Evolutionary conservation across 2,329 filamentous ascomycete genomes (phyloP), one percentile per base, ranked within the genome.

Genomic region (Monosporascus sp.): DNA sequence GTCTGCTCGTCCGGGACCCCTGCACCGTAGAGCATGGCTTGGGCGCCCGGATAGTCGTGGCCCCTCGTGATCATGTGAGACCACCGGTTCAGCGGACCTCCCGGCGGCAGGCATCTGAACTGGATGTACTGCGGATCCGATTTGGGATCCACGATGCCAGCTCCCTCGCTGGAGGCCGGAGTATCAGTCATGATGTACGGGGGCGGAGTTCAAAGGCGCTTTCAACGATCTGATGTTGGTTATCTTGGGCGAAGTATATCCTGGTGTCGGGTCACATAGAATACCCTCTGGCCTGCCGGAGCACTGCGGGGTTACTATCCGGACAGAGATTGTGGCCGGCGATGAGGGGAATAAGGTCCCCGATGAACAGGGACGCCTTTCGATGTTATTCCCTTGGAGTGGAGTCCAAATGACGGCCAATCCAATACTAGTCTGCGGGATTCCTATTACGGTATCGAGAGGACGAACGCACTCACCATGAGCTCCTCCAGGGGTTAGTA

Each of bases 11-110:
- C 83, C 1, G 91, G 89, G 37, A 97, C 88, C 24, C 93, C 93
- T 8, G 93, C 91, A 15, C 89, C 92, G 72, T 96, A 97, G 22
- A 97, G 81, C 93, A 97, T 97, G 43, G 93, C 91, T 81, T 96
- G 90, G 47, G 93, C 91, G 28, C 90, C 93, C 1, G 93, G 92
- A 64, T 89, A 96, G 71, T 96, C 91, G 85, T 96, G 90, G 52
- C 81, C 88, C 53, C 82, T 84, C 11, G 93, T 97, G 55, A 97
- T 74, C 45, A 83, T 86, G 18, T 89, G 84, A 5, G 91, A 96
- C 81, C 89, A 96, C 56, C 88, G 85, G 73, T 97, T 97, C 59
- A 97, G 75, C 20, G 75, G 64, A 2, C 76, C 79, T 15, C 78
- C 78, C 0, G 79, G 70, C 2, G 80, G 78, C 7, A 82, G 70